Conservation (phyloP, 2,329 filamentous ascomycete genomes). For the Colletotrichum truncatum region DNA sequence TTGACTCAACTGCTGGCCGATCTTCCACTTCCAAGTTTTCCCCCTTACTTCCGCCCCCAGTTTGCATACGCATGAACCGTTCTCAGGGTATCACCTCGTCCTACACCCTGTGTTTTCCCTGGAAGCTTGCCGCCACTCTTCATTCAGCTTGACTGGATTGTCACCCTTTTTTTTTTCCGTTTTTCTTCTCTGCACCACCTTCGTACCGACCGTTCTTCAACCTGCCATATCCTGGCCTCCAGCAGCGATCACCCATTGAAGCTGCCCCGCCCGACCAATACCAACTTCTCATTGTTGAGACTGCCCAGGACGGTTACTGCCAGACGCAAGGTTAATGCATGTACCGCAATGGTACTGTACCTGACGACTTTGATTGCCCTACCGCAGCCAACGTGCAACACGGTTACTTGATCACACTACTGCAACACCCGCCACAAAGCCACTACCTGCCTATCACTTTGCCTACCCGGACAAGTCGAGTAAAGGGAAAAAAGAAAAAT, state of each 20-base stretch:
- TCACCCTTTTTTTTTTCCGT: conserved; percentile 6
- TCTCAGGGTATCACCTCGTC: conserved; percentile 23
- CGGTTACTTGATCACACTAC: conserved; percentile 29
- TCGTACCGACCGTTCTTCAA: conserved; percentile 28
- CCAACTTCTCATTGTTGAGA: conserved; percentile 5
- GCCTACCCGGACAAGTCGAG: background rate
- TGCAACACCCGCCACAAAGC: conserved; percentile 30
- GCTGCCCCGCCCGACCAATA: conserved; percentile 18
- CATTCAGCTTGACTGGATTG: conserved; percentile 16
- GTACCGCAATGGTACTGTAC: conserved; percentile 30
- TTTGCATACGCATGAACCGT: conserved; percentile 25
- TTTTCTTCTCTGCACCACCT: conserved; percentile 2
- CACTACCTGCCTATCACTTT: too few species aligned
- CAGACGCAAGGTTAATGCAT: conserved; percentile 31
- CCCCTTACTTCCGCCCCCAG: conserved; percentile 26
- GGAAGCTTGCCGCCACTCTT: conserved; percentile 8
- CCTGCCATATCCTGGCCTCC: conserved; percentile 14
- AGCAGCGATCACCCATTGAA: conserved; percentile 19
- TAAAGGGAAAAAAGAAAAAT: background rate
- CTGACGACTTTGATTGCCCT: conserved; percentile 22
- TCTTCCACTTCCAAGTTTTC: conserved; percentile 21
- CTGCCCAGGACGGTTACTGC: conserved; percentile 20
- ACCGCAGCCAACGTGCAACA: conserved; percentile 20
- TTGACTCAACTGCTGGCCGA: conserved; percentile 13
- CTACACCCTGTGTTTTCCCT: conserved; percentile 20